These are phyloP conservation scores for Yamadazyma conglobata DNA, from an alignment of 1,139 yeast genomes.

Conservation along the genomic window DNA sequence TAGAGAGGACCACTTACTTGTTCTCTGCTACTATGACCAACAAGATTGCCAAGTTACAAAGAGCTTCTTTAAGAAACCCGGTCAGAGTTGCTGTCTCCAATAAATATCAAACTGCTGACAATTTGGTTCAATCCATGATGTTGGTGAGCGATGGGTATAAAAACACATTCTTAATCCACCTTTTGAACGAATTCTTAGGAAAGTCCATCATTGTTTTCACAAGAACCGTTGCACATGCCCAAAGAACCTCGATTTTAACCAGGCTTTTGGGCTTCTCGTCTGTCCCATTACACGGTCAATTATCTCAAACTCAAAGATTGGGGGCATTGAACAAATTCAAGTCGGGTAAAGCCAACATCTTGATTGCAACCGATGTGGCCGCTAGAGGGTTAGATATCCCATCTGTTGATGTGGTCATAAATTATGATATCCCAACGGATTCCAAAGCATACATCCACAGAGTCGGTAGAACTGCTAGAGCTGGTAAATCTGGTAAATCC, in stretches of 20 bases:
- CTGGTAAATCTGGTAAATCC: constrained; percentile 93
- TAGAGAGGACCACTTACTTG: constrained; percentile 77
- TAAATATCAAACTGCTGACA: constrained; percentile 90
- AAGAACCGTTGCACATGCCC: constrained; percentile 93
- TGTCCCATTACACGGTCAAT: constrained; percentile 91
- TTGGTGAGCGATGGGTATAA: constrained; percentile 91
- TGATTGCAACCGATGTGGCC: constrained; percentile 97
- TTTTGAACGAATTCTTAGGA: constrained; percentile 80
- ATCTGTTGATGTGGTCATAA: constrained; percentile 85
- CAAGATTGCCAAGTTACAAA: constrained; percentile 88
- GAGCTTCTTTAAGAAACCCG: constrained; percentile 88
- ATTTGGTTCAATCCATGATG: constrained; percentile 83
- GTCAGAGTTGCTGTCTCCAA: constrained; percentile 87
- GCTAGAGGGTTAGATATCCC: constrained; percentile 98
- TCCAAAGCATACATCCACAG: constrained; percentile 97
- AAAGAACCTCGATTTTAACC: constrained; percentile 78
- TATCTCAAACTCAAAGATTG: constrained; percentile 86
- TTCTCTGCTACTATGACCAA: constrained; percentile 97
- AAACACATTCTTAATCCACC: constrained; percentile 79
- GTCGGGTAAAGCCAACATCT: constrained; percentile 73
- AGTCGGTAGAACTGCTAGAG: constrained; percentile 98
- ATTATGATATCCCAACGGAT: constrained; percentile 95
- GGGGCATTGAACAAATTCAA: constrained; percentile 93
- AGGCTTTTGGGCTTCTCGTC: constrained; percentile 83
- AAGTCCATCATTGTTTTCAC: constrained; percentile 88